phyloP scores from a whole-genome alignment of 148 eudicot species.

The Silene uniflora region DNA sequence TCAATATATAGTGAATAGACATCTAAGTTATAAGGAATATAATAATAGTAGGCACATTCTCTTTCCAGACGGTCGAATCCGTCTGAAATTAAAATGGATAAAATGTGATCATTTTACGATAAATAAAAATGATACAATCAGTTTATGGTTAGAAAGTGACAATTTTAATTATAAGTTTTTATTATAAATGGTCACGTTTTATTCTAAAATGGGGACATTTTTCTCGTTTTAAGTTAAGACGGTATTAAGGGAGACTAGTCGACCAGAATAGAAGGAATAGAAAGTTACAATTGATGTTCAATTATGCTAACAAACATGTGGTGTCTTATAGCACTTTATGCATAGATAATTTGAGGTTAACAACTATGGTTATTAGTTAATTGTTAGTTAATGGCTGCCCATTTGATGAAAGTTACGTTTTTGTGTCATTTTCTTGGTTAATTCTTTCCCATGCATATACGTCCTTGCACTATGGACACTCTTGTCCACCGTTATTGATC shows the following conservation, averaged over 20 bases:
- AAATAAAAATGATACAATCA: too few species aligned
- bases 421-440: neutral
- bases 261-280: too few species aligned
- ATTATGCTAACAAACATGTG: constrained; percentile 32
- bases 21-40: neutral
- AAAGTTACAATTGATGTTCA: neutral
- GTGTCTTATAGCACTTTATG: constrained; percentile 1
- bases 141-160: too few species aligned
- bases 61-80: too few species aligned
- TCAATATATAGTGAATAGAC: neutral
- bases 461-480: constrained; percentile 11
- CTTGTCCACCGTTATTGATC: neutral
- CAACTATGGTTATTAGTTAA: neutral
- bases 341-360: neutral
- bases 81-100: too few species aligned
- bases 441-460: constrained; percentile 10
- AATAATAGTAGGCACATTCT: neutral
- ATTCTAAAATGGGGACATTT: too few species aligned
- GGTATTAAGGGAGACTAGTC: too few species aligned
- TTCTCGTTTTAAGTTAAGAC: too few species aligned
- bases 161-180: too few species aligned
- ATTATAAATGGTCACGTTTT: too few species aligned
- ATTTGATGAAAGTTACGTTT: constrained; percentile 1
- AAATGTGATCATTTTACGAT: too few species aligned
- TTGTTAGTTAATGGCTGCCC: constrained; percentile 16